Evolutionary conservation across 2,329 filamentous ascomycete genomes (phyloP), one percentile per base, ranked within the genome.

Genomic region (Exophiala bonariae): DNA sequence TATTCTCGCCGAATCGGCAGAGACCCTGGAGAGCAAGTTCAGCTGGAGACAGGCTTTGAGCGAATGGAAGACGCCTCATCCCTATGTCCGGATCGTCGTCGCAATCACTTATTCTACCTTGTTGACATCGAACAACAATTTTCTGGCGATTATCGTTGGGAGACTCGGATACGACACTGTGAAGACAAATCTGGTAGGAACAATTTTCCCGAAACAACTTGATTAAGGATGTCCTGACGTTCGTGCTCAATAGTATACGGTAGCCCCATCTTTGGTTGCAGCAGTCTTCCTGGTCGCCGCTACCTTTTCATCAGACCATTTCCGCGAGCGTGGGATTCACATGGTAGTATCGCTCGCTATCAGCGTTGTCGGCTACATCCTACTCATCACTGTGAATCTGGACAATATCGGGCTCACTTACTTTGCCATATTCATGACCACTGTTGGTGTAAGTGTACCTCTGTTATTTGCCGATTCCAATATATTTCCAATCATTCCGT

Each of bases 1-100:
- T 13, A 57, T 71, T 13, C 55, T 64, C n/a, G 43, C 60, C 3
- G 69, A 71, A 42, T 65, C 60, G 19, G 61, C 60, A 2, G 58
- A 59, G 1, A 58, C 61, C 17, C 61, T 65, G 11, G 57, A 65
- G n/a, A 59, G 66, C 46, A 59, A 61, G 14, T 61, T 65, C 8
- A 58, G 60, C 16, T 57, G 62, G 16, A 58, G 56, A 10, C 61
- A 64, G 10, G 60, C 62, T 6, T 51, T 65, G 32, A 46, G 55
- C 1, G 54, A 63, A 5, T 65, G 65, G 41, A 59, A 59, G 26
- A 59, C 63, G 32, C 55, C 55, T 19, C 63, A 59, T 6, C 61
- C 58, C 28, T 64, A 60, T 51, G 59, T 54, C 4, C 59, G 63
- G 28, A 41, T 64, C 8, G 57, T 52, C 1, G 63, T 64, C 23